Evolutionary conservation across 2,329 filamentous ascomycete genomes (phyloP).

Genomic region (Fusarium liriodendri): DNA sequence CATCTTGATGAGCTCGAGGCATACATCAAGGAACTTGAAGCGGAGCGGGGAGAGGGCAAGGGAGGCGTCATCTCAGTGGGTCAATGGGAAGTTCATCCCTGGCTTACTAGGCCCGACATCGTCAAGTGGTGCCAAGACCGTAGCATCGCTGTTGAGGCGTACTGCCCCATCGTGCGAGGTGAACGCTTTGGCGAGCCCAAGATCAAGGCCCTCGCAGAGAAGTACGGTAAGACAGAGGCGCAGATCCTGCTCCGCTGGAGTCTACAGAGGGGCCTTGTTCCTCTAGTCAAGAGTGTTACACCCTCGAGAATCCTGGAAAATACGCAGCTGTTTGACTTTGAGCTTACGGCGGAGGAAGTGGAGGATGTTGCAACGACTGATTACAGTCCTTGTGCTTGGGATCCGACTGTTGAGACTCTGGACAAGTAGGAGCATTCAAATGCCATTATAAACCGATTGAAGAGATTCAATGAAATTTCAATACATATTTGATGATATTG

Average conservation of each 20-base stretch:
- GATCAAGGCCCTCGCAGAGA: slow-evolving; percentile 73
- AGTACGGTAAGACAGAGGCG: slow-evolving; percentile 78
- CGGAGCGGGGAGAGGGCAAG: slow-evolving; percentile 69
- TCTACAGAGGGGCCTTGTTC: slow-evolving; percentile 80
- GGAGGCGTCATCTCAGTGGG: slow-evolving; percentile 83
- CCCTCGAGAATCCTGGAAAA: slow-evolving; percentile 75
- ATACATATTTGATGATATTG: not conserved
- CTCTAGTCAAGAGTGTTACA: slow-evolving; percentile 79
- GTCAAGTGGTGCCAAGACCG: slow-evolving; percentile 78
- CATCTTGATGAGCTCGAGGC: slow-evolving; percentile 70
- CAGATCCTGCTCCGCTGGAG: slow-evolving; percentile 86
- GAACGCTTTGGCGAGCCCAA: slow-evolving; percentile 77
- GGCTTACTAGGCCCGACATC: slow-evolving; percentile 84
- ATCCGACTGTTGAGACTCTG: slow-evolving; percentile 62
- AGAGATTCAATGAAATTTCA: not conserved
- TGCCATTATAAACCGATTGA: not conserved
- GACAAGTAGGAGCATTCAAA: slow-evolving; percentile 48
- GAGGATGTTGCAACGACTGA: slow-evolving; percentile 60
- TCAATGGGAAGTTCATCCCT: slow-evolving; percentile 92
- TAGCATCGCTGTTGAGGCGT: slow-evolving; percentile 72
- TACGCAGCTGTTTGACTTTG: slow-evolving; percentile 65
- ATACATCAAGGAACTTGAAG: slow-evolving; percentile 71
- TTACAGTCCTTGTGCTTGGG: slow-evolving; percentile 68
- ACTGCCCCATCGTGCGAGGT: slow-evolving; percentile 72
- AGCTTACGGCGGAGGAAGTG: slow-evolving; percentile 65